Evolutionary conservation across 176 grass and related monocot genomes (phyloP).

Genomic region (Oryza officinalis): DNA sequence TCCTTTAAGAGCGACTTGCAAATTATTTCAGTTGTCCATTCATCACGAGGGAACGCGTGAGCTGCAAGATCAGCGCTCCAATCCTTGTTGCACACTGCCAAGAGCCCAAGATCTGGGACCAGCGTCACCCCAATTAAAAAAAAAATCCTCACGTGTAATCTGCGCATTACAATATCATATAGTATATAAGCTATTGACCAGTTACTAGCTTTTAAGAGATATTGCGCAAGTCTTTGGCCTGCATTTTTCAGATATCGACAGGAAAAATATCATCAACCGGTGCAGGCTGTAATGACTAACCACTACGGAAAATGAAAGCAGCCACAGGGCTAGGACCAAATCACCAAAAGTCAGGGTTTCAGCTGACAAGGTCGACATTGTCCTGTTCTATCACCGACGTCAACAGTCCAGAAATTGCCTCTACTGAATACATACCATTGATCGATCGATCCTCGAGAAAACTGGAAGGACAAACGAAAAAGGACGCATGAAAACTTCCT

Average conservation of each 20-base stretch:
- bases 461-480: not conserved
- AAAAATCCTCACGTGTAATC: not conserved
- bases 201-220: conserved; percentile 6
- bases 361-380: not conserved
- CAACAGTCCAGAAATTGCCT: not conserved
- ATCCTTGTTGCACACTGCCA: not conserved
- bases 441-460: not conserved
- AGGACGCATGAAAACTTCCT: not conserved
- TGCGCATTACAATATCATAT: not conserved
- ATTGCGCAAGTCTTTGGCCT: not conserved
- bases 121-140: not conserved
- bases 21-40: not conserved
- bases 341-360: not conserved
- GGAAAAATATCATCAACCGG: conserved; percentile 6
- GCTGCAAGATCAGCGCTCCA: not conserved
- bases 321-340: not conserved
- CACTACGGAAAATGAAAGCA: not conserved
- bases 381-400: not conserved
- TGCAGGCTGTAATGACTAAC: not conserved
- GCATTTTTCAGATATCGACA: conserved; percentile 22
- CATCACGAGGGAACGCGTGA: conserved; percentile 34
- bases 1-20: not conserved
- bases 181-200: not conserved
- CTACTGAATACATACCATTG: not conserved
- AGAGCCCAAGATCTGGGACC: not conserved